phyloP scores from a whole-genome alignment of 2,329 filamentous ascomycete species.

The Alternaria novae-zelandiae region DNA sequence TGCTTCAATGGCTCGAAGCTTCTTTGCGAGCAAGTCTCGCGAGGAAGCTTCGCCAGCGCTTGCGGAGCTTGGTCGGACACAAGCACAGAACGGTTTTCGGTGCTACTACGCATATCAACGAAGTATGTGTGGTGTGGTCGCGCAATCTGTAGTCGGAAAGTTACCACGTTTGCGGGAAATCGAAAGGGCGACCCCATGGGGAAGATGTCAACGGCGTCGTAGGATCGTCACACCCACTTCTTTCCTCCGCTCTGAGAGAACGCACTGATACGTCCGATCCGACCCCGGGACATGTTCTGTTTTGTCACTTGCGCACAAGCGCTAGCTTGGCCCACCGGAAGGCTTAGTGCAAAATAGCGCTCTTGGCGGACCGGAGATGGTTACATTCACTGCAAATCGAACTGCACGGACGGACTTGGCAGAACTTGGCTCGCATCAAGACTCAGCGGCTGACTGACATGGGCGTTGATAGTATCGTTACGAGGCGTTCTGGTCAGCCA shows the following conservation, averaged over 20 bases:
- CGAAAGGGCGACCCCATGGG: constrained; percentile 31
- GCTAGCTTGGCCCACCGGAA: constrained; percentile 19
- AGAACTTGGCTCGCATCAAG: constrained; percentile 38
- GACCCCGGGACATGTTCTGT: constrained; percentile 20
- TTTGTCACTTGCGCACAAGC: constrained; percentile 25
- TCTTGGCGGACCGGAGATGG: constrained; percentile 32
- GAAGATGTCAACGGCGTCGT: constrained; percentile 15
- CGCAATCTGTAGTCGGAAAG: not conserved
- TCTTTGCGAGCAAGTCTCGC: constrained; percentile 21
- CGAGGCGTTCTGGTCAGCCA: constrained; percentile 16
- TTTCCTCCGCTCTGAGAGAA: constrained; percentile 7
- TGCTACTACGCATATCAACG: not conserved
- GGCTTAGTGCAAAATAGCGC: constrained; percentile 35
- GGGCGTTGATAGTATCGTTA: constrained; percentile 20
- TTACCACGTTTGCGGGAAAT: constrained; percentile 7
- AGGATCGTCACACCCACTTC: constrained; percentile 28
- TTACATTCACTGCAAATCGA: constrained; percentile 27
- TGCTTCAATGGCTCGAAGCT: constrained; percentile 30
- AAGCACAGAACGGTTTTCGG: constrained; percentile 1
- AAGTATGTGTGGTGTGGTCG: not conserved
- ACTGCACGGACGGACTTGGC: constrained; percentile 38
- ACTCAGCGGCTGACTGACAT: constrained; percentile 27
- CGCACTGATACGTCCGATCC: constrained; percentile 21
- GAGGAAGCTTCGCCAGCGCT: constrained; percentile 31
- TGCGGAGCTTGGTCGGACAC: constrained; percentile 27